These are phyloP conservation scores for Parasitella parasitica DNA, from an alignment of 371 early-diverging fungal genomes.

Conservation along the genomic window DNA sequence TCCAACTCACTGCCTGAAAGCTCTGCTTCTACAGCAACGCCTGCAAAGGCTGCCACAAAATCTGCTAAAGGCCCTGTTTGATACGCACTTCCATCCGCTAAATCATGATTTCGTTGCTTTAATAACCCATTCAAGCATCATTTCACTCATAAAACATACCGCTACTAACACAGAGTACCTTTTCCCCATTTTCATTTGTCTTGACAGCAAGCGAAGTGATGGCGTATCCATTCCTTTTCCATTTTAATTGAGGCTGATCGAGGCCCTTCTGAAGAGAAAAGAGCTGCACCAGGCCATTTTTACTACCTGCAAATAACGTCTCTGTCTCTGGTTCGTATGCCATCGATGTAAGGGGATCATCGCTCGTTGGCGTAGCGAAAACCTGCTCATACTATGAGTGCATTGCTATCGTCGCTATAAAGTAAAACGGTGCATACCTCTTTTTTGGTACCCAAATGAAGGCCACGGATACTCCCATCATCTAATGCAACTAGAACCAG, in stretches of 20 bases:
- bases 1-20: conserved; percentile 46
- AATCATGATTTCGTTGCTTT: background rate
- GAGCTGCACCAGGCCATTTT: conserved; percentile 21
- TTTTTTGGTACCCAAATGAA: conserved; percentile 54
- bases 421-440: conserved; percentile 36
- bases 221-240: conserved; percentile 33
- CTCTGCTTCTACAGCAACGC: conserved; percentile 20
- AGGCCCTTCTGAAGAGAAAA: conserved; percentile 13
- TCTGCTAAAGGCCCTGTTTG: conserved; percentile 26
- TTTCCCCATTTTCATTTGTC: conserved; percentile 28
- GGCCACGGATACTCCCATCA: conserved; percentile 45
- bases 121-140: background rate
- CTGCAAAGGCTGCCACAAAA: background rate
- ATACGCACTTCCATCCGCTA: conserved; percentile 45
- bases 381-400: conserved; percentile 5
- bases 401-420: background rate
- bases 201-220: conserved; percentile 26
- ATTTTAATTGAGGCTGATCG: conserved; percentile 16
- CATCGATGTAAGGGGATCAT: conserved; percentile 18
- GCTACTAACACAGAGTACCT: conserved; percentile 24
- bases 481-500: conserved; percentile 48
- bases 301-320: conserved; percentile 26
- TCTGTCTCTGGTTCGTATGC: conserved; percentile 23
- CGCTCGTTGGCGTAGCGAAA: conserved; percentile 16
- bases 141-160: conserved; percentile 20